Base-by-base conservation (phyloP, 164 flowering plant genomes). In the Liriodendron chinense region DNA sequence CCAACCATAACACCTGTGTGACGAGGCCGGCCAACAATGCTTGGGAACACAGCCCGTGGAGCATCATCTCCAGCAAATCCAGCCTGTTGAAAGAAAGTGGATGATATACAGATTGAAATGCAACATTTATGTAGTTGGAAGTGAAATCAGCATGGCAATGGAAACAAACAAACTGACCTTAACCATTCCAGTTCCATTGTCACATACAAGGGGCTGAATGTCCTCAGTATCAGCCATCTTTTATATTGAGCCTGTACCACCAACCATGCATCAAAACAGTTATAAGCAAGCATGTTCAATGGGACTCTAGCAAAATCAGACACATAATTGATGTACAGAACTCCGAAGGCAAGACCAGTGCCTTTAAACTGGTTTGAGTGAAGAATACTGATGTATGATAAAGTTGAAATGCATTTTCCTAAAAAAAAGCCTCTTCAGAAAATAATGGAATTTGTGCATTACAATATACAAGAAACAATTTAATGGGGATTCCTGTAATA, bases 41-140 rank as follows among this genome's bases (percentile, higher is more conserved):
- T 87, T 68, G 92, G 92, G 69, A 89, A 89, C 74, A 89, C 91
- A 48, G 91, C 92, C 83, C 92, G 84, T 71, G 91, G 92, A 78
- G 92, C 92, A 87, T 89, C 92, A 81, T 89, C 89, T 71, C 92
- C 92, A 74, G 90, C 92, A 85, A 89, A 89, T 73, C 92, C 92
- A 77, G 92, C 92, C 92, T 87, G 21, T 73, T 24, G 49, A 59
- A 25, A 28, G 65, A 28, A 62, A 62, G 34, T 43, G 16, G 7
- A 67, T 25, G 21, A 28, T 67, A 25, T 26, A 20, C 18, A 21
- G 9, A 67, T 5, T 9, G 26, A n/a, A 26, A 67, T 21, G 9
- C 16, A 16, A 25, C 20, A 21, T 13, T 16, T 16, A 34, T 67
- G n/a, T 67, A 48, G 48, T 14, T 28, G 3, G 1, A 16, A 26